Evolutionary conservation across 495 filamentous ascomycete species (phyloP), one percentile per base, ranked within the genome.

Genomic region (Talaromyces borbonicus): DNA sequence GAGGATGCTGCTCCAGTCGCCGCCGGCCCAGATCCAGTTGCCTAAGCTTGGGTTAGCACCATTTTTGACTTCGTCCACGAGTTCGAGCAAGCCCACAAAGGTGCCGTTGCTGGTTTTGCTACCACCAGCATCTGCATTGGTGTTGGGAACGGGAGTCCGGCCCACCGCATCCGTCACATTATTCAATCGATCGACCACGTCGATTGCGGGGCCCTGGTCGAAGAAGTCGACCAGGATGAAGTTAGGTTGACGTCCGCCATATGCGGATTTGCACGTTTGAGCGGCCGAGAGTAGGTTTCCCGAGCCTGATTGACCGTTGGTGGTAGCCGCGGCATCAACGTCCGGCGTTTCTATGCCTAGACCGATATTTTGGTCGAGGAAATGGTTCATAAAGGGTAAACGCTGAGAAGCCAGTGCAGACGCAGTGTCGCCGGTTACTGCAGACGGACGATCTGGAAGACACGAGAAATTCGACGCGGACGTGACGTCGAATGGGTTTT

Each of bases 151-250:
- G 22, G 26, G 4, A 5, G 42, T 48, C 8, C 72, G 63, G 3
- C 72, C 72, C 12, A 65, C 60, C 4, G 67, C 46, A 31, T 64
- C 57, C 29, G 62, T 67, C 35, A 87, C 75, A 20, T 74, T 74
- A 56, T 87, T 88, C 48, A 85, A 43, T 26, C 53, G 63, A 56
- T 87, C 82, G 4, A 83, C 79, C 0, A 77, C 72, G 1, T 68
- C 64, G 37, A 87, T 73, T 12, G 78, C 64, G 0, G 77, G 68
- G 0, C 82, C 84, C 36, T 77, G 62, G 48, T 83, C 75, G 50
- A 77, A 85, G 61, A 85, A 88, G 57, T 90, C 84, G 4, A 88
- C 82, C 16, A 90, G 67, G 37, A 87, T 71, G 48, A 84, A 87
- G 0, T 69, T 70, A 3, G 83, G 83, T 49, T 74, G 74, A 24